Evolutionary conservation across 1,284 basidiomycete genomes (phyloP).

Genomic region (Cryptococcus sp.): DNA sequence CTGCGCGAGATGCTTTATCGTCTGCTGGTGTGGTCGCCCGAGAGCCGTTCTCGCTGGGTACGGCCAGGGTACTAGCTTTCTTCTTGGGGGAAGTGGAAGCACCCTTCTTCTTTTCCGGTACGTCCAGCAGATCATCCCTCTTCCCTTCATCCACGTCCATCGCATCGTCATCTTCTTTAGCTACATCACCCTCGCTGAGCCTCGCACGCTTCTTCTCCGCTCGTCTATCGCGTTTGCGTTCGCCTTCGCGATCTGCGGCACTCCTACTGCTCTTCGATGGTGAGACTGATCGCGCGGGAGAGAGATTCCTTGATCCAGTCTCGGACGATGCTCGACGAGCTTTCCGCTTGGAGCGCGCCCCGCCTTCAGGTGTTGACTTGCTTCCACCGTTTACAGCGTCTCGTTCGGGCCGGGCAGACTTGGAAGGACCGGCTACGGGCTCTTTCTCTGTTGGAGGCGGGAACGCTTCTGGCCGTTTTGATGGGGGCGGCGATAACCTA

Average conservation of each 20-base stretch:
- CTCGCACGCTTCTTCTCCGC: conserved; percentile 11
- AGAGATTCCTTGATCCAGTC: conserved; percentile 13
- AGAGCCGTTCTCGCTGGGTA: conserved; percentile 6
- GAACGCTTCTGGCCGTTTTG: conserved; percentile 36
- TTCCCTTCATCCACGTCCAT: conserved; percentile 22
- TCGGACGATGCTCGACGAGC: conserved; percentile 13
- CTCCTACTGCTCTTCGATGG: conserved; percentile 8
- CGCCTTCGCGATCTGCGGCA: conserved; percentile 1
- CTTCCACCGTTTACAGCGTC: neutral
- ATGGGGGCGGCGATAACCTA: conserved; percentile 22
- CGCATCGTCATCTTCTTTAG: conserved; percentile 5
- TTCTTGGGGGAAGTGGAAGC: conserved; percentile 9
- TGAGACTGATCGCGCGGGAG: conserved; percentile 13
- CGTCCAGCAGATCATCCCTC: conserved; percentile 11
- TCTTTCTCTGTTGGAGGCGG: conserved; percentile 20
- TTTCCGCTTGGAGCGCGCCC: conserved; percentile 29
- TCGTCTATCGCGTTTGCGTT: conserved; percentile 6
- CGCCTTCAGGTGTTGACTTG: neutral
- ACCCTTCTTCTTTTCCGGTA: conserved; percentile 12
- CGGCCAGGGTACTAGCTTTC: conserved; percentile 7
- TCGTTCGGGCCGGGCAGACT: conserved; percentile 2
- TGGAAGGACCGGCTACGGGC: conserved; percentile 24
- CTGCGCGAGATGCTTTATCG: neutral
- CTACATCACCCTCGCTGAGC: conserved; percentile 10
- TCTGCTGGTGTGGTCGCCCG: conserved; percentile 15